Evolutionary conservation across 345 rosid species (phyloP), one percentile per base, ranked within the genome.

Genomic region (Heritiera littoralis): DNA sequence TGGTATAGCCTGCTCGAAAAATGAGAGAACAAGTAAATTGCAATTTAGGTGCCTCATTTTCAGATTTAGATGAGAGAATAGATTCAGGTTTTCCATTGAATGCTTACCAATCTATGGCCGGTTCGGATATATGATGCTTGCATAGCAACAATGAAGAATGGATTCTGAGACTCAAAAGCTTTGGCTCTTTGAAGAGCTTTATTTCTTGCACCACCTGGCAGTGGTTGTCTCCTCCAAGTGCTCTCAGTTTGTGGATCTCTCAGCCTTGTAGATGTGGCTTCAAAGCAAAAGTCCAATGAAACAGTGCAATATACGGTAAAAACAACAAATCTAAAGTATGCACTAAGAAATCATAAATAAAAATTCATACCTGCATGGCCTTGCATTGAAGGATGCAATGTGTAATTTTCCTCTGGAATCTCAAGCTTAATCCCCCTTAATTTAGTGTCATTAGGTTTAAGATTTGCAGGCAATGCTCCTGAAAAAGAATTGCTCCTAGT

Each of bases 91-190:
- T 48, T 14, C 10, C 4, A 13, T 10, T 45, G 8, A 60, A 49
- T 59, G 17, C 77, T 61, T 60, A 72, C 77, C 81, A 78, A 5
- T 14, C 13, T 8, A 68, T n/a, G 3, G 1, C 51, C 17, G 5
- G 1, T 3, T 18, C 54, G 3, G 35, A 70, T 49, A 78, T 70
- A 78, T 35, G 81, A 65, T 55, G 64, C 78, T 11, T 73, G 68
- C 84, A 81, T 78, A 49, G 9, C 38, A 73, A 73, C 43, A 17
- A 5, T 35, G 54, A 72, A 81, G 49, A 72, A 72, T 17, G 84
- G 78, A 38, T 73, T 78, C 28, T 59, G 38, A 67, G 78, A 81
- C 46, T 72, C 67, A 75, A 78, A 78, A 46, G 43, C 68, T 13
- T 17, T 1, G n/a, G 76, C 56, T 80, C 79, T 68, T 55, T 30